Evolutionary conservation across 192 early-diverging fungal genomes (phyloP), one percentile per base, ranked within the genome.

Genomic region (Entomortierella beljakovae): DNA sequence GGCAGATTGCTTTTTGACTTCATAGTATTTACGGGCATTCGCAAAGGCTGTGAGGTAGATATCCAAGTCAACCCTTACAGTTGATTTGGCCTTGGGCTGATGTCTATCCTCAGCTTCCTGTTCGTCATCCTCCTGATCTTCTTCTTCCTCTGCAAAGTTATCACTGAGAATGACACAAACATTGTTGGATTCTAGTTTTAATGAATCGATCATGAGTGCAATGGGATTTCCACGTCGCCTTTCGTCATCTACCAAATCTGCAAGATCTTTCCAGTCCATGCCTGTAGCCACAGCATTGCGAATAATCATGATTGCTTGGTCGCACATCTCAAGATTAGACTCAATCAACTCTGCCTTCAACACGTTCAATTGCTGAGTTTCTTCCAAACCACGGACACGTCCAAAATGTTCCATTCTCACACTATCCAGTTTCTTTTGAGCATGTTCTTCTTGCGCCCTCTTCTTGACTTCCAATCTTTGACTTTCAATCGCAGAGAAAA

Each of bases 241-340:
- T 70, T 98, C 96, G 34, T 96, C 94, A 32, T 85, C 81, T 2
- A 99, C 89, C 34, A 97, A 82, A 60, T 96, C 92, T 54, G 91
- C 93, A 7, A 99, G 83, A 79, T 99, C 98, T 61, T 87, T 85
- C 98, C 98, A 99, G 79, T 98, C 97, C 92, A 98, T 97, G 6
- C 95, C 94, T 26, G 89, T 89, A 8, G 94, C 94, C 8, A 98
- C 89, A 31, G 94, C 96, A 71, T 91, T 89, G 33, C 96, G 88
- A 65, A 97, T 92, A 48, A 97, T 92, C 64, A 88, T 80, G 57
- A 99, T 93, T 0, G 95, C 90, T 46, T 92, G 90, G 60, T 98
- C 98, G 1, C 97, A 95, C 69, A 92, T 83, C 33, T 92, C 88
- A 55, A 96, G 71, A 64, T 96, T 95, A 31, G 75, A 64, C 67